Conservation (phyloP, 768 basidiomycete genomes). For the Strobilomyces confusus region DNA sequence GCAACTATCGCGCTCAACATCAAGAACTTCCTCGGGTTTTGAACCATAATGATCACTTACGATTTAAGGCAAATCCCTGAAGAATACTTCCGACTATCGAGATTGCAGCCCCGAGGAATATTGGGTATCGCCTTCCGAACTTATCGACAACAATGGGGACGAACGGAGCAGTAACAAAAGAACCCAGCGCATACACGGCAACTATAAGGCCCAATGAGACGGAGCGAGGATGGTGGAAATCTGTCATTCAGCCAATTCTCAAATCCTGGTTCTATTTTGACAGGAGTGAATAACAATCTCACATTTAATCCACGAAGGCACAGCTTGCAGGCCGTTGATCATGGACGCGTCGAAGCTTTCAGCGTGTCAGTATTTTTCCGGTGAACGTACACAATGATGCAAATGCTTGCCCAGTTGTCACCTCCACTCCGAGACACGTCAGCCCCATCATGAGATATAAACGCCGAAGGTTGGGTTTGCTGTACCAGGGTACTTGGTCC, state of each 20-base stretch:
- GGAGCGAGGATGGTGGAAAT: constrained; percentile 51
- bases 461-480: constrained; percentile 51
- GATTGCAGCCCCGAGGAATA: constrained; percentile 5
- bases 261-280: background rate
- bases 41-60: background rate
- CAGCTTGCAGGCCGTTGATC: constrained; percentile 62
- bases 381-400: background rate
- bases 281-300: constrained; percentile 2
- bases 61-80: background rate
- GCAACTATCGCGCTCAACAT: background rate
- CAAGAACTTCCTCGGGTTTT: background rate
- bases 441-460: constrained; percentile 46
- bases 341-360: constrained; percentile 41
- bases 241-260: constrained; percentile 25
- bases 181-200: constrained; percentile 26
- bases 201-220: constrained; percentile 29
- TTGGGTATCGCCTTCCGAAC: constrained; percentile 7
- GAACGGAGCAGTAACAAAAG: constrained; percentile 45
- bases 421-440: no score
- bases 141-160: constrained; percentile 4
- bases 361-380: background rate
- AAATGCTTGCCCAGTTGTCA: constrained; percentile 8
- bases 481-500: constrained; percentile 57
- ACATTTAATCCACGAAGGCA: constrained; percentile 55
- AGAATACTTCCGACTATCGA: background rate